Evolutionary conservation across 2,329 filamentous ascomycete genomes (phyloP), one percentile per base, ranked within the genome.

Genomic region (Cladosporium halotolerans): DNA sequence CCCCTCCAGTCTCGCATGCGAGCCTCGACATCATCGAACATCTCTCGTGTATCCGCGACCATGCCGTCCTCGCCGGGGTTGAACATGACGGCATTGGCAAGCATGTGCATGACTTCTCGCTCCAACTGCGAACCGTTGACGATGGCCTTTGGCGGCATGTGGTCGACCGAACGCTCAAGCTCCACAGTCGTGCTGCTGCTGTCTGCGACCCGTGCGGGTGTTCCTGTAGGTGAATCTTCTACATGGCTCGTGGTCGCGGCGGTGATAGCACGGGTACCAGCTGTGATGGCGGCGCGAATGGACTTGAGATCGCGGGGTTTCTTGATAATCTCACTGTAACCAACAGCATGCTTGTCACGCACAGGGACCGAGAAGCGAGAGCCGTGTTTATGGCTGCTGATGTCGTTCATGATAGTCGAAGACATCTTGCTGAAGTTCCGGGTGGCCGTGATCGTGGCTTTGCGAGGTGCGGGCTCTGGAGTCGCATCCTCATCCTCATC

Each of bases 81-180:
- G 76, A 96, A 99, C 93, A 99, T 97, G 70, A 96, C 87, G 14
- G 93, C 92, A 65, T 97, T 97, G 60, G 90, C 89, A 69, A 97
- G 96, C 88, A 97, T 96, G 63, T 95, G 88, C 62, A 95, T 89
- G 9, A 97, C 76, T 68, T 97, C 92, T 60, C 90, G 89, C 70
- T 97, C 92, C 13, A 97, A 78, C 68, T 97, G 93, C 1, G 86
- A 83, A 47, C 88, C 91, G 70, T 97, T 97, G 70, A 97, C 88
- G 62, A 97, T 96, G 16, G 85, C 89, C 62, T 84, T 88, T 0
- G 93, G 92, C 2, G 92, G 89, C 2, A 92, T 78, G 23, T 96
- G 76, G 54, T 96, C 89, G 46, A 85, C 80, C 2, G 81, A 86
- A 53, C 87, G 79, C 8, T 87, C 83, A 6, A 92, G 72, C 76